Base-by-base conservation (phyloP, 495 filamentous ascomycete genomes). In the Margaritispora aquatica region DNA sequence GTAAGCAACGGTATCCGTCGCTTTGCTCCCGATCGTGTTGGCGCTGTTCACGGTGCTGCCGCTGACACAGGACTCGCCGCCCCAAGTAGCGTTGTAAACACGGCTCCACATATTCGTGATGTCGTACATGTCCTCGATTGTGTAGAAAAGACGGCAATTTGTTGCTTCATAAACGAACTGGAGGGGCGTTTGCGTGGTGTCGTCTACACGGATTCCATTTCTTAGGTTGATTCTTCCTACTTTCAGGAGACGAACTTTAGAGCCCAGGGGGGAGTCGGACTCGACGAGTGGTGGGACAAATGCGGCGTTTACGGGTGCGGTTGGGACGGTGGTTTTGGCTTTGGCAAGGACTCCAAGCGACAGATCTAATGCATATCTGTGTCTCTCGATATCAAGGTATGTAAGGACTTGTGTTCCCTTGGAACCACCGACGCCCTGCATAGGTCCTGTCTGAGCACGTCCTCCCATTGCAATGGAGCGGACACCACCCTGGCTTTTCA, bases 91-190 rank as follows among this genome's bases (percentile, higher is more conserved):
- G 9, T 58, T 27, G 22, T 1, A 29, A 2, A 72, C 74, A 52
- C 71, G 66, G 24, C 68, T 63, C 80, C 79, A 83, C 11, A 74
- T 69, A 13, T 61, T 67, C 21, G 60, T 67, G 7, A 74, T 70
- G 21, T 71, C 65, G 46, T 65, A 69, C 15, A 80, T 48, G 66
- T 75, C 80, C 27, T 68, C 63, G 0, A 66, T 57, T 2, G 78
- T 79, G 63, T 80, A 82, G 61, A 79, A 82, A 55, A 82, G 69
- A 10, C 77, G 66, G 67, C 80, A 83, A 59, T 79, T 72, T 11
- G 80, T 76, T 8, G 78, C 65, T 55, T 80, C 73, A 65, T 79
- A 77, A 10, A 73, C 54, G 67, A 82, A 82, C 36, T 58, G 56
- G 5, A 46, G 26, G 5, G 56, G 56, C 2, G 47, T 51, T 13